Base-by-base conservation (phyloP, 2,329 filamentous ascomycete species). In the Dothideomycetes sp. region DNA sequence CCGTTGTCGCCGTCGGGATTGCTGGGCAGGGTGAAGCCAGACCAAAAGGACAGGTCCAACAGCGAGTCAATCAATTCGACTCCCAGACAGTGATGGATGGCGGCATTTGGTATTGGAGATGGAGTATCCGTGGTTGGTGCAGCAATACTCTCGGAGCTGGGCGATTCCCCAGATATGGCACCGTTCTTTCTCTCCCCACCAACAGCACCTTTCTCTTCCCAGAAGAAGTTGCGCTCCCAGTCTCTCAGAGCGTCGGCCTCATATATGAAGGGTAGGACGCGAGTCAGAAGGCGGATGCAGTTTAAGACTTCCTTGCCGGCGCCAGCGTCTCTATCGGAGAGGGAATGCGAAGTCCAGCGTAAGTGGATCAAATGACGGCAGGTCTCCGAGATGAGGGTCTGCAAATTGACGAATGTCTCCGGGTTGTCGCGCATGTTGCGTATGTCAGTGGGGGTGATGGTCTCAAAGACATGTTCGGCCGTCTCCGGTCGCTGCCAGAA, bases 401-500 rank as follows among this genome's bases (percentile, higher is more conserved):
- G 87, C 47, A 95, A 72, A 57, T 95, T 95, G 58, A 84, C 80
- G 46, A 93, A 68, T 35, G 87, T 82, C 4, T 34, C 30, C 17
- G 9, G 48, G 52, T 77, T 73, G 61, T 95, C 89, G 57, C 88
- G 78, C 34, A 86, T 88, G 50, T 88, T 79, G 46, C 88, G 84
- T 47, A 95, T 89, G 58, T 93, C 84, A 43, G 81, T 36, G 19
- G 47, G 45, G 19, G 45, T 51, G 24, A 49, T 45, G 10, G 55
- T 58, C 57, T 86, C 94, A 68, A 96, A 96, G 55, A 98, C 80
- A 68, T 98, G 91, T 58, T 96, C 91, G 38, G 85, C 79, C 11
- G 87, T 88, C 62, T 96, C 91, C 46, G 91, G 91, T 32, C 98
- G 79, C 62, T 94, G 85, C 88, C 89, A 96, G 66, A 96, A 96